phyloP scores from a whole-genome alignment of 345 rosid species.

The Capsella bursapastoris region DNA sequence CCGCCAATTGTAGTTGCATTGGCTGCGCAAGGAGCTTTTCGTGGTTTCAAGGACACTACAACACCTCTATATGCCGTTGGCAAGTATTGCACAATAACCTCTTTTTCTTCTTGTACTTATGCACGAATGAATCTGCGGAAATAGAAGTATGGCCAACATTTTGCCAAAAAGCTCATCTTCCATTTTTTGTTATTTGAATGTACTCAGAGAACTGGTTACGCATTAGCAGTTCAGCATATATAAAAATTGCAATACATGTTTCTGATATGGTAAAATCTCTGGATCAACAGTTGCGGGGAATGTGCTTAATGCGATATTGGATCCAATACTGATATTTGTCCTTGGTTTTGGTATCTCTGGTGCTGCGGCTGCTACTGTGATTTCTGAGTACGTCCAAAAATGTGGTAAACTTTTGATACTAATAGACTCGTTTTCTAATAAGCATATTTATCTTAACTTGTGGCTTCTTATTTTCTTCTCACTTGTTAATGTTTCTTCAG shows the following conservation, averaged over 20 bases:
- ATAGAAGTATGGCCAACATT: neutral
- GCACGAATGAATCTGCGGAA: neutral
- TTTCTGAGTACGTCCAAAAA: conserved; percentile 86
- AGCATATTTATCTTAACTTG: conserved; percentile 22
- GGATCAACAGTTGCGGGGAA: conserved; percentile 76
- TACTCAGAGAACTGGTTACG: neutral
- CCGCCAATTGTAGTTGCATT: conserved; percentile 94
- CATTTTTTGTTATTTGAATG: neutral
- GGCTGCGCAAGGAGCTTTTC: conserved; percentile 94
- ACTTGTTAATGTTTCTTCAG: conserved; percentile 48
- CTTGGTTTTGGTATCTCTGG: conserved; percentile 78
- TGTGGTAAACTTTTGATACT: conserved; percentile 63
- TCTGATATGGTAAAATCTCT: conserved; percentile 29
- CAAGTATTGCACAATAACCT: conserved; percentile 54
- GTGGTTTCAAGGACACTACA: conserved; percentile 92
- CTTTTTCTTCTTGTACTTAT: conserved; percentile 7
- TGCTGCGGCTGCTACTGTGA: conserved; percentile 90
- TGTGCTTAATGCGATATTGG: conserved; percentile 75
- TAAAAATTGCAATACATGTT: neutral
- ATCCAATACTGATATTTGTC: conserved; percentile 73
- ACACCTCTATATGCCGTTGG: conserved; percentile 94
- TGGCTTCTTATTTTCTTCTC: conserved; percentile 25
- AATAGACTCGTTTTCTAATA: neutral
- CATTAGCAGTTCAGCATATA: neutral
- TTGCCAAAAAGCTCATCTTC: neutral